These are phyloP conservation scores for Funneliformis caledonium DNA, from an alignment of 371 early-diverging fungal genomes.

Conservation along the genomic window DNA sequence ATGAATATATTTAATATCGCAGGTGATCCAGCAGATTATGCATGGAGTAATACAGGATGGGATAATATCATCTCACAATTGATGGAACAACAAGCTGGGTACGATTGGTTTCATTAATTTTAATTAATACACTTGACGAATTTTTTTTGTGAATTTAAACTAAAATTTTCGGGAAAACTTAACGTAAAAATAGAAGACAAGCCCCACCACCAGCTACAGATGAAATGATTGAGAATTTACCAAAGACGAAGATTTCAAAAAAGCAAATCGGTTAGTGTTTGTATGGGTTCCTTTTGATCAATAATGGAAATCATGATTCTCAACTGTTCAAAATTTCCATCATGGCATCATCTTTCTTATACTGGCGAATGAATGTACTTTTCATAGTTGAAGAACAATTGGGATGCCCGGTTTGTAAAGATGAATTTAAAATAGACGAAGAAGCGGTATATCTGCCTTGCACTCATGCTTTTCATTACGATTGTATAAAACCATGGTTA, in stretches of 20 bases:
- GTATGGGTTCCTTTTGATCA: neutral
- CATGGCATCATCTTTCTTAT: neutral
- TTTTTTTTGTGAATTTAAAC: neutral
- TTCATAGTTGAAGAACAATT: constrained; percentile 34
- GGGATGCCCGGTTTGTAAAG: constrained; percentile 84
- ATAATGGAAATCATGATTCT: neutral
- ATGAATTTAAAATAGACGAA: constrained; percentile 68
- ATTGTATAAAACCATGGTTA: constrained; percentile 91
- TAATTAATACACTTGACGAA: too few species aligned
- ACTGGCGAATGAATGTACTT: neutral
- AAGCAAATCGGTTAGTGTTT: constrained; percentile 39
- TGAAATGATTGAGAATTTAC: constrained; percentile 36
- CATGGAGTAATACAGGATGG: constrained; percentile 61
- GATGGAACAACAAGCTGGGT: constrained; percentile 70
- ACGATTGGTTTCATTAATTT: neutral
- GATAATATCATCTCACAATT: constrained; percentile 81
- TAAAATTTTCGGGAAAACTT: neutral
- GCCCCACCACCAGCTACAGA: constrained; percentile 38
- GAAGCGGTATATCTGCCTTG: constrained; percentile 73
- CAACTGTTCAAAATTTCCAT: neutral
- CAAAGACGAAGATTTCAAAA: constrained; percentile 26
- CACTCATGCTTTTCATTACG: constrained; percentile 82
- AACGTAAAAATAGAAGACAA: constrained; percentile 20
- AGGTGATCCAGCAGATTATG: constrained; percentile 69
- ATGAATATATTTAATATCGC: constrained; percentile 42